Evolutionary conservation across 75 land plant genomes (phyloP).

Genomic region (Cunninghamia lanceolata): DNA sequence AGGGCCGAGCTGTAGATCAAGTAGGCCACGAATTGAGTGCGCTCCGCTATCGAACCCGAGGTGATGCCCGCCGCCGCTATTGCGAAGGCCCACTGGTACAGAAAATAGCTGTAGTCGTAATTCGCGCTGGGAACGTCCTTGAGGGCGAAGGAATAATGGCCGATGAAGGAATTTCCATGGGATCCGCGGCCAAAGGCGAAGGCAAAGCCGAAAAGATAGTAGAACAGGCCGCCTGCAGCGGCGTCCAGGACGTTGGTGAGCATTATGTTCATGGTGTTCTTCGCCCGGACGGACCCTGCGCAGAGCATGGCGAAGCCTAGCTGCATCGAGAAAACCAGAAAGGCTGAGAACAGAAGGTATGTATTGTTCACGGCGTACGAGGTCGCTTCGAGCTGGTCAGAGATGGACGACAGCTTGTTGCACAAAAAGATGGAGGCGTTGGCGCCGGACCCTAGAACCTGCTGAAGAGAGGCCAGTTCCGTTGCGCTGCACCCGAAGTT

Average conservation of each 20-base stretch:
- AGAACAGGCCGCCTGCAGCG: constrained; percentile 63
- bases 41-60: constrained; percentile 66
- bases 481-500: constrained; percentile 26
- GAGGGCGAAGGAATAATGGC: constrained; percentile 52
- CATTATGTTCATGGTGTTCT: constrained; percentile 83
- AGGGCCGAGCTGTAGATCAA: constrained; percentile 59
- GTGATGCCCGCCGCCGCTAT: constrained; percentile 80
- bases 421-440: constrained; percentile 38
- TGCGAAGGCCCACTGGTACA: constrained; percentile 81
- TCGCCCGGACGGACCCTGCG: constrained; percentile 73
- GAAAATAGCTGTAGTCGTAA: constrained; percentile 56
- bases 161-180: constrained; percentile 65
- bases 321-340: constrained; percentile 84
- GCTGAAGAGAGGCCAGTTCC: constrained; percentile 9
- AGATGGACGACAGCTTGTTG: constrained; percentile 26
- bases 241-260: constrained; percentile 82
- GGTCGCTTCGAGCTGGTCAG: constrained; percentile 29
- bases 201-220: constrained; percentile 69
- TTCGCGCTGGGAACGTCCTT: constrained; percentile 20
- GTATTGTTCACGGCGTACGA: constrained; percentile 56
- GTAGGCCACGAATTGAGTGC: constrained; percentile 76
- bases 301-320: constrained; percentile 87
- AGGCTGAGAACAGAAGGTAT: constrained; percentile 78
- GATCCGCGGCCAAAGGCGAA: constrained; percentile 59
- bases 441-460: constrained; percentile 31